Conservation (phyloP, 805 yeast genomes). For the Wickerhamomyces queroliae region DNA sequence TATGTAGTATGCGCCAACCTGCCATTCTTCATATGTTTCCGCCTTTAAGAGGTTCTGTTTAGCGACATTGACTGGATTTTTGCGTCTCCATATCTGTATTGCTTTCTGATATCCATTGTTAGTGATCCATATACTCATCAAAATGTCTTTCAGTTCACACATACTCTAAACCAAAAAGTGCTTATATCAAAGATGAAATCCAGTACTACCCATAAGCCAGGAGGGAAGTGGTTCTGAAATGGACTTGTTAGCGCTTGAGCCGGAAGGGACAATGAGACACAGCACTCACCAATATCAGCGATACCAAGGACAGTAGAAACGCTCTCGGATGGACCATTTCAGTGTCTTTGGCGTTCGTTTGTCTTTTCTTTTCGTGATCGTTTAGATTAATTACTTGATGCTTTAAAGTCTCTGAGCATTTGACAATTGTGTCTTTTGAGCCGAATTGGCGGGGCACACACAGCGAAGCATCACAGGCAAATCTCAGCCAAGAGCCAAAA, state of each 20-base stretch:
- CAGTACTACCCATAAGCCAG: constrained; percentile 32
- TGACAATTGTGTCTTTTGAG: too few species aligned
- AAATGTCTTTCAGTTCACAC: constrained; percentile 1
- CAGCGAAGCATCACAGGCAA: too few species aligned
- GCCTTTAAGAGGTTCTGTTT: constrained; percentile 45
- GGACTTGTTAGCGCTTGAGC: neutral
- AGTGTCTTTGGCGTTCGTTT: neutral
- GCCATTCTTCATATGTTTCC: constrained; percentile 68
- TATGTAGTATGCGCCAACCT: constrained; percentile 39
- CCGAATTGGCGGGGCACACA: too few species aligned
- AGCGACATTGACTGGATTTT: constrained; percentile 41
- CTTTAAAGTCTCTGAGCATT: too few species aligned
- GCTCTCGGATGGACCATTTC: constrained; percentile 5
- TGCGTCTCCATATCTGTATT: constrained; percentile 20
- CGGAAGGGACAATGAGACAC: neutral
- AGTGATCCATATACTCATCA: constrained; percentile 12
- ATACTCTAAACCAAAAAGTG: constrained; percentile 32
- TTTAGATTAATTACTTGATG: too few species aligned
- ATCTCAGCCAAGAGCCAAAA: too few species aligned
- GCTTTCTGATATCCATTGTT: constrained; percentile 7
- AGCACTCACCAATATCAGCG: constrained; percentile 12
- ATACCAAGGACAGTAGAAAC: constrained; percentile 10
- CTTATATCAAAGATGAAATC: constrained; percentile 36
- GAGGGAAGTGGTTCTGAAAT: constrained; percentile 35
- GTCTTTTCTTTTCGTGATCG: neutral